These are phyloP conservation scores for Beta vulgaris DNA, from an alignment of 148 eudicot genomes.

Conservation along the genomic window DNA sequence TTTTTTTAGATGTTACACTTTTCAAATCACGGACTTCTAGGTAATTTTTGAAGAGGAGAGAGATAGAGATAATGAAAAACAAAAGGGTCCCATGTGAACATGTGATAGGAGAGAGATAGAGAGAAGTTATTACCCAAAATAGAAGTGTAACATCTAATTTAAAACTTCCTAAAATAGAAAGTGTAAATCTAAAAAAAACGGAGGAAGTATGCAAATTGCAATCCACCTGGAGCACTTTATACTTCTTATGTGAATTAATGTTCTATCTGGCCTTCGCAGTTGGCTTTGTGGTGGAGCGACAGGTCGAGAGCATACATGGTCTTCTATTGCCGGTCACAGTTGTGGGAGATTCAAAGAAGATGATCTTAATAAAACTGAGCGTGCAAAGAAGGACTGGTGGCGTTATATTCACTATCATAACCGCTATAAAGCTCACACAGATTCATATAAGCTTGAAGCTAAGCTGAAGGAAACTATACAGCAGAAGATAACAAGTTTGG, in stretches of 20 bases:
- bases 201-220: no score
- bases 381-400: constrained; percentile 40
- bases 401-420: constrained; percentile 63
- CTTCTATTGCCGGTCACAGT: constrained; percentile 44
- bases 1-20: no score
- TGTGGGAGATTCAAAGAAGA: constrained; percentile 70
- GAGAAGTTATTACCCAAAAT: no score
- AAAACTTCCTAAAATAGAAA: no score
- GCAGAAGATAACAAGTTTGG: constrained; percentile 38
- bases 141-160: no score
- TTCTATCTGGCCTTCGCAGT: constrained; percentile 28
- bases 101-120: no score
- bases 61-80: no score
- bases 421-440: constrained; percentile 58
- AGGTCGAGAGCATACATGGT: constrained; percentile 47
- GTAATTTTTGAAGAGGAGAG: no score
- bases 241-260: background rate
- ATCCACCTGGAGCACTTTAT: background rate
- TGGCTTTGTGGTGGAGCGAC: constrained; percentile 80
- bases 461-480: constrained; percentile 36
- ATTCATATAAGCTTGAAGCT: constrained; percentile 54
- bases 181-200: no score
- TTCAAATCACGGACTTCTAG: no score
- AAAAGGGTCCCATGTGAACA: no score
- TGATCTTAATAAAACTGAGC: constrained; percentile 33